These are phyloP conservation scores for Cymbopogon citratus DNA, from an alignment of 176 grass and related monocot genomes.

Conservation along the genomic window DNA sequence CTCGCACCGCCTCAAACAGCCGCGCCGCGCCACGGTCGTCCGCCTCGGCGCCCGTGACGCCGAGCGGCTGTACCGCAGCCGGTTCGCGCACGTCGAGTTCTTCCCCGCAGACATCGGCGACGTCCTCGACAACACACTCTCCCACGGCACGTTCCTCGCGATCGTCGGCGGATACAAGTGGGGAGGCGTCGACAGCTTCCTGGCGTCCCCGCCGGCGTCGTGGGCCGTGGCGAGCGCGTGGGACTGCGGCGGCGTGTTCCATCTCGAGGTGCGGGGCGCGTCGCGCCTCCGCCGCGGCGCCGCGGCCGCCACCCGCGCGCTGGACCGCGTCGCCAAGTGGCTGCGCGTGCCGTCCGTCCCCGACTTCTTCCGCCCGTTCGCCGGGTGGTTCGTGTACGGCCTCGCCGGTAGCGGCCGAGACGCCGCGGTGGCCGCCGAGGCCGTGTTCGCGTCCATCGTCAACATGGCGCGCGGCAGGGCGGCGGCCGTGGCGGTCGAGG, in stretches of 20 bases:
- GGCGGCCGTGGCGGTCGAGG: slow-evolving; percentile 59
- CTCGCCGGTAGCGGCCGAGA: slow-evolving; percentile 53
- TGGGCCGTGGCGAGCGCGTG: slow-evolving; percentile 82
- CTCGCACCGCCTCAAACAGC: slow-evolving; percentile 42
- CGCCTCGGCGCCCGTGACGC: slow-evolving; percentile 47
- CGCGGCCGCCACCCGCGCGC: slow-evolving; percentile 46
- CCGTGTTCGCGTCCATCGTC: slow-evolving; percentile 47
- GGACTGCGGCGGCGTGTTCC: slow-evolving; percentile 84
- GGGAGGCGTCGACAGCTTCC: slow-evolving; percentile 52
- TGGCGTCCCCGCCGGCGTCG: slow-evolving; percentile 57
- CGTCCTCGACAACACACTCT: slow-evolving; percentile 62
- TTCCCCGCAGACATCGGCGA: slow-evolving; percentile 77
- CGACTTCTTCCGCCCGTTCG: slow-evolving; percentile 66
- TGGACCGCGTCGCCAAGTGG: slow-evolving; percentile 63
- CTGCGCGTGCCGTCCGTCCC: slow-evolving; percentile 73
- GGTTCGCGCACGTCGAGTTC: slow-evolving; percentile 59
- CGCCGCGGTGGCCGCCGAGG: slow-evolving; percentile 29
- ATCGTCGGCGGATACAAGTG: slow-evolving; percentile 31
- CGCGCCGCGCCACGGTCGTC: slow-evolving; percentile 32
- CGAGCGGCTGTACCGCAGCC: slow-evolving; percentile 48
- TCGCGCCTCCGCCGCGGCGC: slow-evolving; percentile 39
- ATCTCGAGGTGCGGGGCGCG: slow-evolving; percentile 68
- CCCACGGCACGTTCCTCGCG: slow-evolving; percentile 64
- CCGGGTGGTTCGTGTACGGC: slow-evolving; percentile 80
- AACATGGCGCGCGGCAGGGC: slow-evolving; percentile 62